Evolutionary conservation across 495 filamentous ascomycete species (phyloP), one percentile per base, ranked within the genome.

Genomic region (Penicillium paxilli): DNA sequence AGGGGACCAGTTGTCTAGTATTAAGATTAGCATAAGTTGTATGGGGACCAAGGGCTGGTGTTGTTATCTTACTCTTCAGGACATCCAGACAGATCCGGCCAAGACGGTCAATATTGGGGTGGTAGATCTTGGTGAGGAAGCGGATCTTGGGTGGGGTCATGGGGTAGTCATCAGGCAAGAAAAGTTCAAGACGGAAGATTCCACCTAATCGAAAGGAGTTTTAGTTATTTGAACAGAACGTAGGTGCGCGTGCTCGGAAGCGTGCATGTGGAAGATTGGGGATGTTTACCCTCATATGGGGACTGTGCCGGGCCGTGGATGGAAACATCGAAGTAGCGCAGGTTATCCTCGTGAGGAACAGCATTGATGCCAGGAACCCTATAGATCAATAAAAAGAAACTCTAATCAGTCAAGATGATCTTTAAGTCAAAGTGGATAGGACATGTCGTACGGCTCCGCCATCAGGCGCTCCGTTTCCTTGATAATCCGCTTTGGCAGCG

Each of bases 131-230:
- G 58, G 94, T 99, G 17, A 99, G 75, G 74, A 99, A 99, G 33
- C 94, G 88, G 58, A 99, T 96, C 77, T 97, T 96, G 11, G 94
- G 94, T 23, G 94, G 94, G 28, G 91, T 95, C 94, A 99, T 99
- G 9, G 94, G 94, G 66, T 99, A 99, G 73, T 99, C 94, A 64
- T 99, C 94, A 28, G 94, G 95, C n/a, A 99, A 80, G 75, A 99
- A 99, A 7, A 99, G 83, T 73, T 99, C 94, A 52, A 97, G 90
- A 67, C 92, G 91, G 80, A 99, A 99, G 59, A 96, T 83, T 45
- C 94, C 94, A 60, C 90, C 94, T 96, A n/a, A 44, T 26, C 4
- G 12, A 20, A 44, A 12, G 1, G 33, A 46, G 32, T 47, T 23
- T 48, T 25, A 59, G 33, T 44, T 14, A 58, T 73, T 23, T 70